phyloP scores from a whole-genome alignment of 352 stramenopile genomes.

The Globisporangium paddicum region DNA sequence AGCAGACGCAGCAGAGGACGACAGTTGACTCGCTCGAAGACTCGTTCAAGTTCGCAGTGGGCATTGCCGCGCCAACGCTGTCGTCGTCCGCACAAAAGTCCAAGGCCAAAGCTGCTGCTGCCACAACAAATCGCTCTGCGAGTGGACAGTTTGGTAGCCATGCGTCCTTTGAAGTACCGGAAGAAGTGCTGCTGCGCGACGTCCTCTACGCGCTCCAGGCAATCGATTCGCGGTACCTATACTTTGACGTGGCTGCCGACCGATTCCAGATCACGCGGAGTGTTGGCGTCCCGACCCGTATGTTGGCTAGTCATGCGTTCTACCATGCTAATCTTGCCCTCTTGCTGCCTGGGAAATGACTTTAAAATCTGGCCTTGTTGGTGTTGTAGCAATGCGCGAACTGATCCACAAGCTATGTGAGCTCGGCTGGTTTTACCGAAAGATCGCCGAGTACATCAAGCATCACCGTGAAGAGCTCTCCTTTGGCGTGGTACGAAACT shows the following conservation, averaged over 20 bases:
- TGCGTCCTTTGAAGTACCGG: constrained; percentile 66
- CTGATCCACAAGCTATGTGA: constrained; percentile 82
- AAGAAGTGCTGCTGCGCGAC: constrained; percentile 88
- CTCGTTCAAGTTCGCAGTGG: constrained; percentile 75
- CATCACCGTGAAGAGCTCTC: constrained; percentile 67
- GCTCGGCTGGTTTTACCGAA: constrained; percentile 89
- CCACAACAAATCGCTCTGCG: background rate
- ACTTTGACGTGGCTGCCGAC: constrained; percentile 71
- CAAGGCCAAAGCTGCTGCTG: constrained; percentile 15
- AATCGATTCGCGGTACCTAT: constrained; percentile 90
- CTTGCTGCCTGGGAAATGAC: too few species aligned
- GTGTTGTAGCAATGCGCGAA: constrained; percentile 63
- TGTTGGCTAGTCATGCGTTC: too few species aligned
- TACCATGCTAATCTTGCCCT: too few species aligned
- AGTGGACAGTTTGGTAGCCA: constrained; percentile 10
- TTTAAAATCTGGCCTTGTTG: too few species aligned
- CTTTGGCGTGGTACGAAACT: constrained; percentile 52
- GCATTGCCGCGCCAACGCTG: constrained; percentile 27
- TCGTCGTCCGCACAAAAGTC: constrained; percentile 21
- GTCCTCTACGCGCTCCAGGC: constrained; percentile 91
- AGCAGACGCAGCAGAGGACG: constrained; percentile 20
- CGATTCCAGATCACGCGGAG: constrained; percentile 78
- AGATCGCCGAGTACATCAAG: constrained; percentile 77
- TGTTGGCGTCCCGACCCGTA: constrained; percentile 75
- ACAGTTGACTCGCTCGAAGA: constrained; percentile 64